phyloP scores from a whole-genome alignment of 2,329 filamentous ascomycete species.

The Rutstroemia sydowiana region DNA sequence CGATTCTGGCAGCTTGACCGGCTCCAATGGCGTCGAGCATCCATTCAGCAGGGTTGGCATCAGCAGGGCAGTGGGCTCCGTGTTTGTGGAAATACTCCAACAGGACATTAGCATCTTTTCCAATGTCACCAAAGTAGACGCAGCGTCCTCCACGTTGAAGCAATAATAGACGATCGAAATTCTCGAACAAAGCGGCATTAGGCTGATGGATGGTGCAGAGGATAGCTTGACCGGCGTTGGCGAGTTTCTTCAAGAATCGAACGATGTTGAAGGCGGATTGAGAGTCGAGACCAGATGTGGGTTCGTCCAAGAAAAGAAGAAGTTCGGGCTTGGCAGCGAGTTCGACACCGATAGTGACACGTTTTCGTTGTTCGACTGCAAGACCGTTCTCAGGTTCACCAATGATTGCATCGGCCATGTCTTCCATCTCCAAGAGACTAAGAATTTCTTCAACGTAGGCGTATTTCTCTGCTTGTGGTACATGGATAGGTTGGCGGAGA shows the following conservation, averaged over 20 bases:
- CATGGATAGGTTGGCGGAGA: conserved; percentile 53
- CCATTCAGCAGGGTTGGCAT: conserved; percentile 52
- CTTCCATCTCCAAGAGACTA: conserved; percentile 56
- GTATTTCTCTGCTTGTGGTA: conserved; percentile 52
- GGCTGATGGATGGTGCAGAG: conserved; percentile 67
- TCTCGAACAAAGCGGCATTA: conserved; percentile 60
- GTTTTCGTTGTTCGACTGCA: conserved; percentile 60
- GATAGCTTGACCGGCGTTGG: conserved; percentile 58
- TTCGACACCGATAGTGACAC: conserved; percentile 57
- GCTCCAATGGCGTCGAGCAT: conserved; percentile 58
- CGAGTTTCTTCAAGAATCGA: conserved; percentile 50
- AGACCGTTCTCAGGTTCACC: conserved; percentile 53
- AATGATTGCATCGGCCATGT: conserved; percentile 59
- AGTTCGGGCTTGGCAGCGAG: conserved; percentile 52
- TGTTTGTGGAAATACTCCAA: conserved; percentile 39
- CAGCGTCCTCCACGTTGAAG: conserved; percentile 56
- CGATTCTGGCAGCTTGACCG: conserved; percentile 52
- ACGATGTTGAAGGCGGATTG: conserved; percentile 54
- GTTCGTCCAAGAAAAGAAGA: conserved; percentile 53
- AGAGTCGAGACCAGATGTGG: conserved; percentile 50
- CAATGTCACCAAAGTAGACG: conserved; percentile 62
- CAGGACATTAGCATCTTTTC: conserved; percentile 51
- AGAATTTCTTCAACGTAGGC: conserved; percentile 61
- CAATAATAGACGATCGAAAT: conserved; percentile 59
- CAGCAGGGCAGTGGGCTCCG: conserved; percentile 44